Base-by-base conservation (phyloP, 306 rosid species). In the Bauhinia variegata region DNA sequence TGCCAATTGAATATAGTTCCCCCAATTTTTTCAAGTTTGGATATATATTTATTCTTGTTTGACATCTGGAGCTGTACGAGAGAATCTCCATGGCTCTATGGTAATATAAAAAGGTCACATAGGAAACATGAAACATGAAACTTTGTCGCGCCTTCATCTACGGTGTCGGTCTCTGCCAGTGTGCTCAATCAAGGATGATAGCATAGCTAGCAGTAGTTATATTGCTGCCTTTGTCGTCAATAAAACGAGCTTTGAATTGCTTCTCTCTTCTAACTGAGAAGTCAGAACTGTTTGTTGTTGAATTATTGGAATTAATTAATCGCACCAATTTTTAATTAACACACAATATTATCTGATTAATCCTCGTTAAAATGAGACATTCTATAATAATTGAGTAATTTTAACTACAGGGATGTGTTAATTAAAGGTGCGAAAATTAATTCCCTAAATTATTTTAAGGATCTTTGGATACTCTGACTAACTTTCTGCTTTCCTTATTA, bases 391-490 rank as follows among this genome's bases (percentile, higher is more conserved):
- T n/a, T n/a, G n/a, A n/a, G n/a, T n/a, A n/a, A n/a, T n/a, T n/a
- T n/a, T n/a, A n/a, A n/a, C n/a, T n/a, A n/a, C n/a, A n/a, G n/a
- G n/a, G n/a, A n/a, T n/a, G n/a, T n/a, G n/a, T n/a, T n/a, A n/a
- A n/a, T n/a, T n/a, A n/a, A n/a, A n/a, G n/a, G n/a, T n/a, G n/a
- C n/a, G n/a, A n/a, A n/a, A n/a, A n/a, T n/a, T n/a, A n/a, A n/a
- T n/a, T n/a, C n/a, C n/a, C n/a, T n/a, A n/a, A n/a, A n/a, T n/a
- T n/a, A n/a, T n/a, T n/a, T n/a, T 60, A 60, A 78, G 33, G 54
- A 37, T 57, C 85, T 39, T 81, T 77, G 87, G 87, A 81, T 85
- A 28, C 87, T 77, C 80, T 83, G 86, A 80, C 83, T 54, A 70
- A 50, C 68, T 39, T 68, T 68, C 52, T 46, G 51, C 68, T 39